Conservation (phyloP, 1,284 basidiomycete genomes). For the Filobasidium uniguttulatum region DNA sequence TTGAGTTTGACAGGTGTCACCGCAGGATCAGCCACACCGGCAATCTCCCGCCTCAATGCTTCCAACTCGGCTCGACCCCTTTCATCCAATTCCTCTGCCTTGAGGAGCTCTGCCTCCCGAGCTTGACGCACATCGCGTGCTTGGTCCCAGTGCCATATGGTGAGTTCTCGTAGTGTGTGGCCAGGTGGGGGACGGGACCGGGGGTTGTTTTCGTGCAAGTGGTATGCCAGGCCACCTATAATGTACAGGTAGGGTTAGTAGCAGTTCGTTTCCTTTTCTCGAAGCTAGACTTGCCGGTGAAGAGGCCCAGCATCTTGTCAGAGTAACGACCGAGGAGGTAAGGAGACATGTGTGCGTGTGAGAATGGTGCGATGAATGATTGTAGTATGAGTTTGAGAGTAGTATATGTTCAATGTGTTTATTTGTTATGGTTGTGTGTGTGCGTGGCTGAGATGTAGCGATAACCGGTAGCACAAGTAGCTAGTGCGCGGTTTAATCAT, state of each 20-base stretch:
- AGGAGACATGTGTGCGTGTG: conserved; percentile 6
- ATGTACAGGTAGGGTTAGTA: no score
- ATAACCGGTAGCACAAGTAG: background rate
- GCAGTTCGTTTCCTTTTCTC: background rate
- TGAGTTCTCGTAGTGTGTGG: conserved; percentile 49
- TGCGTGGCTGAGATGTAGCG: no score
- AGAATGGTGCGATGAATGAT: background rate
- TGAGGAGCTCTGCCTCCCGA: conserved; percentile 9
- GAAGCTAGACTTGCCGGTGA: conserved; percentile 42
- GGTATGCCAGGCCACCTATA: conserved; percentile 57
- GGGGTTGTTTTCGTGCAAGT: conserved; percentile 71
- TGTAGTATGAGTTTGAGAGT: background rate
- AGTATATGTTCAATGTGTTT: no score
- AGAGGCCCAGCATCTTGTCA: conserved; percentile 62
- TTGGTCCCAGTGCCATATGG: conserved; percentile 53
- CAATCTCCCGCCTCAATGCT: conserved; percentile 27
- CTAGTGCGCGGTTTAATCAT: no score
- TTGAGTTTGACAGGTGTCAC: background rate
- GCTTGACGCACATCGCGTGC: conserved; percentile 18
- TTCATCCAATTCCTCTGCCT: conserved; percentile 8
- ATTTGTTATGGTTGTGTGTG: no score
- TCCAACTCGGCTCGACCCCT: conserved; percentile 26
- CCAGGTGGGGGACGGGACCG: conserved; percentile 56
- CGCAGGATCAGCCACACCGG: conserved; percentile 9
- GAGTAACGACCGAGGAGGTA: conserved; percentile 39